phyloP scores from a whole-genome alignment of 2,329 filamentous ascomycete genomes.

The Monilinia fructigena region DNA sequence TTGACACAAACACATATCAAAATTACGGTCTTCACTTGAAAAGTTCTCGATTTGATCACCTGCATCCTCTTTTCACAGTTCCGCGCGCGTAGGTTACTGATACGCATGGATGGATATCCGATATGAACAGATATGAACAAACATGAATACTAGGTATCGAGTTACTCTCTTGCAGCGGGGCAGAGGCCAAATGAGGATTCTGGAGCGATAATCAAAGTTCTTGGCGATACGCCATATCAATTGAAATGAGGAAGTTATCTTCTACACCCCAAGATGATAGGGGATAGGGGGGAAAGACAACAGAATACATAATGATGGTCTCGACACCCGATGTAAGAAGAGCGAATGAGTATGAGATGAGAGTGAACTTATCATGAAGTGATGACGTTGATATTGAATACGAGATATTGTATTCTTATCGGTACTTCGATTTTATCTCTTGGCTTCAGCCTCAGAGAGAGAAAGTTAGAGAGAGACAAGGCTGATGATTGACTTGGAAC shows the following conservation, averaged over 20 bases:
- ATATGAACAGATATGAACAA: no score
- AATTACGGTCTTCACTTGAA: not conserved
- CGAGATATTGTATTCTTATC: not conserved
- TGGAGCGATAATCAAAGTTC: slow-evolving; percentile 3
- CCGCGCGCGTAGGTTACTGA: no score
- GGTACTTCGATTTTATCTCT: not conserved
- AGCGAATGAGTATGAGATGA: not conserved
- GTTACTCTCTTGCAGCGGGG: slow-evolving; percentile 3
- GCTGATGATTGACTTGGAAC: not conserved
- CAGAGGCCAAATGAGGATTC: not conserved
- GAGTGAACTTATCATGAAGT: not conserved
- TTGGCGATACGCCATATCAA: no score
- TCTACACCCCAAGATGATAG: not conserved
- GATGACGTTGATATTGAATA: not conserved
- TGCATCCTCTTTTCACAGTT: not conserved
- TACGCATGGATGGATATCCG: not conserved
- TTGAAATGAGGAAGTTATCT: not conserved
- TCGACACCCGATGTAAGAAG: not conserved
- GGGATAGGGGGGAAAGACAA: no score
- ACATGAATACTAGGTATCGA: not conserved
- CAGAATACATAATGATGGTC: no score
- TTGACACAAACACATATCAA: not conserved
- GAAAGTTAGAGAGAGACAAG: not conserved
- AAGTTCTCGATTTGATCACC: not conserved
- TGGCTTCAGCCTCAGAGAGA: not conserved